Evolutionary conservation across 1,284 basidiomycete genomes (phyloP), one percentile per base, ranked within the genome.

Genomic region (Kalmanozyma brasiliensis): DNA sequence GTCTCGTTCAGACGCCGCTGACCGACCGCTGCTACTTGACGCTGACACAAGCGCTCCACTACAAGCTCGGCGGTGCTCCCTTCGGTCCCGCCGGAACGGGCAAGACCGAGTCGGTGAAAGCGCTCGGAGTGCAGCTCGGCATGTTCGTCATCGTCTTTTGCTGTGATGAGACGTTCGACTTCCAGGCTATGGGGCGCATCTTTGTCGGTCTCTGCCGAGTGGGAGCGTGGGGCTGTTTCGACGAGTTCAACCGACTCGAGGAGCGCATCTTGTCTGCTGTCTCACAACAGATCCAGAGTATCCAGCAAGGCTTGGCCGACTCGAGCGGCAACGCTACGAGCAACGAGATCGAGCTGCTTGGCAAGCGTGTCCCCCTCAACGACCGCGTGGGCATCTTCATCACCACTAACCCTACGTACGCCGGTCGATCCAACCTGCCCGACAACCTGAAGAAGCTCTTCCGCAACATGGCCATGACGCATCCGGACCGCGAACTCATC

Each of bases 101-200:
- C 88, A 99, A 99, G 86, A 99, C 96, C 0, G 96, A 99, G 84
- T 98, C 95, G 0, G 96, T 99, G 81, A 98, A 98, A 83, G 95
- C 96, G 1, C 89, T 99, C 23, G 96, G 96, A 53, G 93, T 97
- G 1, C 94, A 97, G 79, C 89, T 99, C 8, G 96, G 96, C 44
- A 90, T 94, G 42, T 98, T 98, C 79, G 96, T 98, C 17, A 86
- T 99, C 44, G 96, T 99, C 29, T 98, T 99, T 85, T 98, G 96
- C 82, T 99, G 96, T 81, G 96, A 98, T 84, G 95, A 98, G 83
- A 97, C 93, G 0, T 99, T 99, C 83, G 97, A 99, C 84, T 98
- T 98, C 86, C 94, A 98, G 81, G 96, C 96, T 2, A 98, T 99
- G 96, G 95, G 95, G 66, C 91, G 96, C 76, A 98, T 98, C 78